Evolutionary conservation across 352 stramenopile species (phyloP).

Genomic region (Phytophthora foliorum): DNA sequence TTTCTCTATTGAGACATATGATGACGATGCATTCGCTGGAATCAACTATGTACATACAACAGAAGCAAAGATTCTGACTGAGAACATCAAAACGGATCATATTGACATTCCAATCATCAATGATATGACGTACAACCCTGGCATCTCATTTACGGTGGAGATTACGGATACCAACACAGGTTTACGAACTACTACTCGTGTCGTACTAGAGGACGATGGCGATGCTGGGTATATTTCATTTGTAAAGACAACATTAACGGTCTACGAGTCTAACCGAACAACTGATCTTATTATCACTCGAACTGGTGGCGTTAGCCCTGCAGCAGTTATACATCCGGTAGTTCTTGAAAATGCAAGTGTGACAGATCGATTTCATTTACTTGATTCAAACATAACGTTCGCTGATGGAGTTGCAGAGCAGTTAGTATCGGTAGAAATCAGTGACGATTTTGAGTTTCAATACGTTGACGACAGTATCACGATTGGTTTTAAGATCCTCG

Average conservation of each 20-base stretch:
- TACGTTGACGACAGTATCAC: constrained; percentile 47
- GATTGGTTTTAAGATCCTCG: constrained; percentile 51
- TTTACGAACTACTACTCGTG: constrained; percentile 34
- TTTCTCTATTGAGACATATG: constrained; percentile 47
- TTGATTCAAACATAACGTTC: constrained; percentile 45
- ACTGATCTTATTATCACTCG: constrained; percentile 42
- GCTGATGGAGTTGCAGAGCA: constrained; percentile 30
- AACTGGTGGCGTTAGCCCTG: constrained; percentile 33
- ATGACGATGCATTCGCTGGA: constrained; percentile 42
- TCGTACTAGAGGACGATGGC: constrained; percentile 59
- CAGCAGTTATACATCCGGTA: constrained; percentile 38
- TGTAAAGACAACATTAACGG: constrained; percentile 1
- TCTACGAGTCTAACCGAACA: constrained; percentile 47
- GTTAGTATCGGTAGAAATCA: constrained; percentile 40
- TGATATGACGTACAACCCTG: constrained; percentile 51
- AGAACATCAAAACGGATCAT: constrained; percentile 38
- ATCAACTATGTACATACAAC: constrained; percentile 43
- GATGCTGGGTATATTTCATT: constrained; percentile 69
- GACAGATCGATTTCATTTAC: constrained; percentile 49
- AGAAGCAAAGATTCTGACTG: constrained; percentile 28
- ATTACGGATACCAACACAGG: constrained; percentile 42
- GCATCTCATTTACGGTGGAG: constrained; percentile 51
- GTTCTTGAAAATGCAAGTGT: constrained; percentile 22
- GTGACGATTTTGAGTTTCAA: constrained; percentile 55
- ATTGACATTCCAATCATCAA: constrained; percentile 54